A percentile compares a stretch with the other conserved stretches of the same genome.
These are phyloP conservation scores for Eimeria sp. DNA, from an alignment of 169 alveolate species.

Conservation along the genomic window DNA sequence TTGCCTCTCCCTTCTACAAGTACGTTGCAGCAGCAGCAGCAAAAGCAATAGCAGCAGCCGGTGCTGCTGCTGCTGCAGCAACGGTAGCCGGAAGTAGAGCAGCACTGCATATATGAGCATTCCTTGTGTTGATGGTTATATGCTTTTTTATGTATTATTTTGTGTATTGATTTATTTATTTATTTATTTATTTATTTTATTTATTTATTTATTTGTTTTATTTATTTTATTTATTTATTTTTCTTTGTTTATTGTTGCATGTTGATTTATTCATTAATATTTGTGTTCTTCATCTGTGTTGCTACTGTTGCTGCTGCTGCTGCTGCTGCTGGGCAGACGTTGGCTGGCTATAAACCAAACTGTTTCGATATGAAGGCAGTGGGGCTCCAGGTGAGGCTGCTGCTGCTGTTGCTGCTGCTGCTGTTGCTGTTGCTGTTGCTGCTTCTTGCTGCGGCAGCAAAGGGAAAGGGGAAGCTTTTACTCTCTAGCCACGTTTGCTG, in stretches of 20 bases:
- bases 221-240: not conserved
- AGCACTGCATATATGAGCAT: not conserved
- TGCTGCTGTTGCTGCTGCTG: not conserved
- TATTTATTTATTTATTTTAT: not conserved
- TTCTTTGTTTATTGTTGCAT: not conserved
- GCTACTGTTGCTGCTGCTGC: slow-evolving; percentile 39
- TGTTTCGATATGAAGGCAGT: slow-evolving; percentile 79
- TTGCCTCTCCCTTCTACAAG: slow-evolving; percentile 28
- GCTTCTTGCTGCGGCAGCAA: slow-evolving; percentile 9
- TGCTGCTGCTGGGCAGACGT: slow-evolving; percentile 18
- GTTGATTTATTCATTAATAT: not conserved
- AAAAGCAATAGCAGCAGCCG: no score
- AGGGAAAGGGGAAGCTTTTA: not conserved
- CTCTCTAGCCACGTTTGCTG: not conserved
- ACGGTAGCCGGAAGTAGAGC: no score
- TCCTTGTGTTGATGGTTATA: no score
- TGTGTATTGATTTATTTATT: not conserved
- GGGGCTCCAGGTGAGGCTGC: slow-evolving; percentile 41
- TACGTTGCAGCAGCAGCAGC: not conserved
- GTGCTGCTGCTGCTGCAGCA: no score
- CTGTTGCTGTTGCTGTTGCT: slow-evolving; percentile 51
- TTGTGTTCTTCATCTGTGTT: not conserved
- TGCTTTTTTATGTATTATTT: not conserved
- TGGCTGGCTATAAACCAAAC: slow-evolving; percentile 70
- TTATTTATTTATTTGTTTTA: not conserved